These are phyloP conservation scores for Cercospora nicotianae DNA, from an alignment of 2,329 filamentous ascomycete genomes.

Conservation along the genomic window DNA sequence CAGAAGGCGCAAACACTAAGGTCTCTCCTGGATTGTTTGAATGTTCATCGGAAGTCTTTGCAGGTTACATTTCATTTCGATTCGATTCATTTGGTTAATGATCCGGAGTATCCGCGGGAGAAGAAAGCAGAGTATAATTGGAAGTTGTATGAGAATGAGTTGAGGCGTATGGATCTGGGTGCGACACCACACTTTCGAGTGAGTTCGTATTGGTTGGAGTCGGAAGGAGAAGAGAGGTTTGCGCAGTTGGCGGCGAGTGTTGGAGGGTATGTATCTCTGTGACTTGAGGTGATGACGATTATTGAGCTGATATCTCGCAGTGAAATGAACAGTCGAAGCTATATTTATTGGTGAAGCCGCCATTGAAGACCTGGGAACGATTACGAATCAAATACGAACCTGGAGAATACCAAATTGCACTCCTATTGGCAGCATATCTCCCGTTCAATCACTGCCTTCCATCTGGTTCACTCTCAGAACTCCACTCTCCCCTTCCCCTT, in stretches of 20 bases:
- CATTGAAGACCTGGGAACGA: not conserved
- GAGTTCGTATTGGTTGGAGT: constrained; percentile 15
- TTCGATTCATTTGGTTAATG: constrained; percentile 18
- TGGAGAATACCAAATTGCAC: not conserved
- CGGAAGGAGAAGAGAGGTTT: constrained; percentile 15
- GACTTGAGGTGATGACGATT: not conserved
- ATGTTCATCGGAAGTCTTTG: constrained; percentile 12
- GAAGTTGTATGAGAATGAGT: constrained; percentile 14
- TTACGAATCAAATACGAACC: not conserved
- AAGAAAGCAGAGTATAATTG: constrained; percentile 13
- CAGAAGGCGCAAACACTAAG: constrained; percentile 14
- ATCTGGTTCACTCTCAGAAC: not conserved
- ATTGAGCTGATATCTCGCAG: not conserved
- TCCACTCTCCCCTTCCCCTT: not conserved
- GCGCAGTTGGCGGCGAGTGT: constrained; percentile 14
- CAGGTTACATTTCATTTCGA: constrained; percentile 18
- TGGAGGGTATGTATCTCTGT: constrained; percentile 11
- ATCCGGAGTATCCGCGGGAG: constrained; percentile 9
- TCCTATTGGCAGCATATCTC: not conserved
- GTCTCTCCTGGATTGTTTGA: constrained; percentile 16
- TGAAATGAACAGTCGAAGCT: constrained; percentile 5
- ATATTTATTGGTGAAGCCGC: constrained; percentile 7
- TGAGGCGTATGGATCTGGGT: constrained; percentile 8
- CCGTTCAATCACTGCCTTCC: not conserved
- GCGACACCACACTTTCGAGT: constrained; percentile 13